Evolutionary conservation across 2,329 filamentous ascomycete species (phyloP), one percentile per base, ranked within the genome.

Genomic region (Apiospora rasikravindrae): DNA sequence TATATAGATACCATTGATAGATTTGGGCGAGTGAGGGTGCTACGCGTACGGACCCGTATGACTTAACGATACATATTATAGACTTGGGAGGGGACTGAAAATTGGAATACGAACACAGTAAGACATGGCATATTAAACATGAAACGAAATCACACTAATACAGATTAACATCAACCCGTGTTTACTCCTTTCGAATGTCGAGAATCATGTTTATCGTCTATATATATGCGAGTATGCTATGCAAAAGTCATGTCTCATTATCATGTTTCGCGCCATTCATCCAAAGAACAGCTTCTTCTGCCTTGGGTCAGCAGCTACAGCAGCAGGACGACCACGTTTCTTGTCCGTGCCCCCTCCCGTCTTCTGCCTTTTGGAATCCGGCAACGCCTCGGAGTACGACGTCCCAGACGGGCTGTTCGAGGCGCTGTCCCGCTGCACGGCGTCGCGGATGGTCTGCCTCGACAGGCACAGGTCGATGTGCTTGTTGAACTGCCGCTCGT

Each of bases 401-500:
- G 77, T 70, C 57, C 10, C 22, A 8, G 67, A 42, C 24, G 73
- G 69, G 47, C 73, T 74, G 74, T 78, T 71, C 40, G 79, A 69
- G 68, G 78, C 79, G 11, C 19, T 40, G 73, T 86, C 82, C 71
- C 87, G 87, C 72, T 94, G 91, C 0, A 96, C 91, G 0, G 90
- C 92, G 77, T 98, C 94, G 66, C 92, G 92, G 77, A 99, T 98
- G 0, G 94, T 94, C 78, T 93, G 90, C 71, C 92, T 88, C 0
- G 95, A 98, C 1, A 99, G 87, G 80, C 96, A 99, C 11, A 93
- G 88, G 80, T 99, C 96, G 69, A 99, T 95, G 78, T 99, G 96
- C 71, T 93, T 90, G 76, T 99, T 99, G 83, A 98, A 97, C 0
- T 84, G 84, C 66, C 87, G 87, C 80, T 98, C 94, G 69, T 96